Base-by-base conservation (phyloP, 108 stramenopile species). In the Hondaea fermentalgiana region DNA sequence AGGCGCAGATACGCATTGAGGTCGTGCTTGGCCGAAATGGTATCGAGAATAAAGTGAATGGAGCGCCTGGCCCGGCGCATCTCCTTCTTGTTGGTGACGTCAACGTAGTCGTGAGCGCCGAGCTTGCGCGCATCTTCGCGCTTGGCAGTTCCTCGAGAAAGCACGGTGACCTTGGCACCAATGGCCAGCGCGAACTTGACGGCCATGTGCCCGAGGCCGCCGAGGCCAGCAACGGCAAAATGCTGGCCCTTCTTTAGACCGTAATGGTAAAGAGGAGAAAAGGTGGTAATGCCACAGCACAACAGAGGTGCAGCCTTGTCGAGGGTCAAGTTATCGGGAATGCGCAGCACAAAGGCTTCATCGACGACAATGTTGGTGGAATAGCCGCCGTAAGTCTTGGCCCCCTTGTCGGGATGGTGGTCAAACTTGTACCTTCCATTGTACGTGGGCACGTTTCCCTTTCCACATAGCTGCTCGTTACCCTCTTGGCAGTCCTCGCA, bases 221-320 rank as follows among this genome's bases (percentile, higher is more conserved):
- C 95, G 88, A 94, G 90, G 25, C 95, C 95, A 21, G 91, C 91
- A 59, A 95, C 76, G 17, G 90, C 95, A 5, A 95, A 90, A 8
- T 64, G 71, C 83, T 92, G 89, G 19, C 91, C 92, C 16, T 87
- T 72, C 45, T 47, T 59, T 3, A 49, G 23, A 60, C 91, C 90
- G n/a, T 91, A 89, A 72, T 90, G 91, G 55, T 91, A 88, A 72
- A 95, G 87, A 6, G 94, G 93, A 5, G 58, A 87, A 87, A 92
- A 95, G 44, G 60, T 91, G 60, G 95, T 96, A 51, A 95, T 92
- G 60, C 95, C 95, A 44, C 94, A 94, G 90, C 95, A 96, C 64
- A 95, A 45, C 25, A 95, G 47, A 23, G 89, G 88, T 16, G 89
- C 94, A 5, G 72, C 89, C 16, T 25, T 91, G 19, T 89, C 90